Evolutionary conservation across 2,329 filamentous ascomycete species (phyloP).

Genomic region (Podosphaera aphanis): DNA sequence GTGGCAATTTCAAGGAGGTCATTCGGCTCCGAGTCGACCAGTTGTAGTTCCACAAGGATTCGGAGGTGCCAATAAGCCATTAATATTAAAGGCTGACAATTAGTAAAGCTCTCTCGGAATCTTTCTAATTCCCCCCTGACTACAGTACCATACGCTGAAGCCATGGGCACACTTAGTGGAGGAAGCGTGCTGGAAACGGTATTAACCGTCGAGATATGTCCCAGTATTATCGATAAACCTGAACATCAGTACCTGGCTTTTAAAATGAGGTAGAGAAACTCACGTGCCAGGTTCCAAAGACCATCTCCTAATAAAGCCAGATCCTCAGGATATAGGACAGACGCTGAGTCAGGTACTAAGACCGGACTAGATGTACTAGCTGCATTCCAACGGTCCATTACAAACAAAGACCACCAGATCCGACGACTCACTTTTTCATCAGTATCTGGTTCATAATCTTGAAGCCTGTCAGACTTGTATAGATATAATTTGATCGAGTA

Average conservation of each 20-base stretch:
- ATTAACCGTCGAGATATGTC: constrained; percentile 26
- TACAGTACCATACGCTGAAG: constrained; percentile 24
- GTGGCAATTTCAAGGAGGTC: constrained; percentile 37
- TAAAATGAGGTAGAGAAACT: constrained; percentile 17
- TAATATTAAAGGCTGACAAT: constrained; percentile 32
- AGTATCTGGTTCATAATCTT: constrained; percentile 30
- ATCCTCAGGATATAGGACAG: constrained; percentile 35
- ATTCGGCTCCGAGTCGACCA: constrained; percentile 27
- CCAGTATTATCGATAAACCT: constrained; percentile 36
- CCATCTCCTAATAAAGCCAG: constrained; percentile 35
- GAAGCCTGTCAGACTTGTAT: constrained; percentile 18
- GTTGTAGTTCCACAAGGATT: constrained; percentile 37
- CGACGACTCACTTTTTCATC: constrained; percentile 38
- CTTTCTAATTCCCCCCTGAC: constrained; percentile 37
- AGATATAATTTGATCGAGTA: constrained; percentile 39
- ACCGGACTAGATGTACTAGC: constrained; percentile 39
- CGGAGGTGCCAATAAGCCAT: constrained; percentile 49
- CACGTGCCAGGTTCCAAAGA: constrained; percentile 41
- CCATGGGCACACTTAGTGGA: constrained; percentile 19
- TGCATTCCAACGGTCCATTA: constrained; percentile 52
- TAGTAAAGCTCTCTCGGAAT: constrained; percentile 34
- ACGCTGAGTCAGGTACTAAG: constrained; percentile 36
- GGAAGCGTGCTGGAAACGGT: constrained; percentile 22
- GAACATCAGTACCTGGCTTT: neutral
- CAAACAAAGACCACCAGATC: constrained; percentile 49